Base-by-base conservation (phyloP, 129 eudicot genomes). In the Lonicera japonica region DNA sequence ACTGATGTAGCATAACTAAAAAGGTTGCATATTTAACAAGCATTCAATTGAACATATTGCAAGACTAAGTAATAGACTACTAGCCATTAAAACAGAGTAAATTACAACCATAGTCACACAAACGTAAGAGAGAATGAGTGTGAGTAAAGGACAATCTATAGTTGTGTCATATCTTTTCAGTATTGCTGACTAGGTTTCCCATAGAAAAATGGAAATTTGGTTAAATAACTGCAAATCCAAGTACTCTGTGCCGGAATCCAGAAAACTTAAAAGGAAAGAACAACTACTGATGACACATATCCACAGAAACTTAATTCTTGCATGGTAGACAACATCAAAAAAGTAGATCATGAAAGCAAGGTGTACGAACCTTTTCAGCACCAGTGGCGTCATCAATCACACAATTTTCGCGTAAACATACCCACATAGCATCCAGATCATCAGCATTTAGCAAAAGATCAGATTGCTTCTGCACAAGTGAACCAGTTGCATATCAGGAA, bases 391-490 rank as follows among this genome's bases (percentile, higher is more conserved):
- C 98, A 82, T 92, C 98, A 70, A 87, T 92, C 29, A 92, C 98
- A 71, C 98, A 92, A 75, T 92, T 92, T 65, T 92, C 98, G 72
- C 98, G 80, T 55, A 92, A 79, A 83, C 96, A 92, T 41, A 92
- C 95, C 98, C 98, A 92, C 98, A 92, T 92, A 24, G 98, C 95
- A 82, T 92, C 98, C 81, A 92, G 75, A 77, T 92, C 98, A 71
- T 92, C 98, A 67, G 98, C 98, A 70, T 87, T 92, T 43, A 92
- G 88, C 87, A 92, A 79, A 34, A 75, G 90, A 78, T 92, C 98
- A 63, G 98, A 87, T 87, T 92, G 98, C 64, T 84, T 92, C 98
- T 92, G 89, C 73, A 67, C n/a, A 55, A 71, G 62, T 39, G 61
- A 68, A 65, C 21, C 66, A 46, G 24, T 56, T 18, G 51, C 17